Conservation (phyloP, 106 monocot species). For the Dendrobium huoshanense region DNA sequence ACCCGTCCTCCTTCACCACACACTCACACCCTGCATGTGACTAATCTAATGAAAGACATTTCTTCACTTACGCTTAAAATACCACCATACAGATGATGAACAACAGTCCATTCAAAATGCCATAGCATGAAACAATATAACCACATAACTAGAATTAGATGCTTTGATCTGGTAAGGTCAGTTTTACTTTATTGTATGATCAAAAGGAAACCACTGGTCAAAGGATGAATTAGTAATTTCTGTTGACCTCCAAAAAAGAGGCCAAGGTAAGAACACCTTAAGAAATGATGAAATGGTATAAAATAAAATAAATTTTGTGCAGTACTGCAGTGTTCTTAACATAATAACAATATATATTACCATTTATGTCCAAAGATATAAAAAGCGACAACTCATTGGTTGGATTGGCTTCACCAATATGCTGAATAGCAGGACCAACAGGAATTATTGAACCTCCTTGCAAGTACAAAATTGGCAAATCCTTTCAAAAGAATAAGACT, state of each 20-base stretch:
- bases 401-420: slow-evolving; percentile 71
- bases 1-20: too few species aligned
- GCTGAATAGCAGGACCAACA: slow-evolving; percentile 66
- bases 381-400: slow-evolving; percentile 66
- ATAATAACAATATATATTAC: slow-evolving; percentile 35
- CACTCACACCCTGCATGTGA: too few species aligned
- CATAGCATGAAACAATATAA: too few species aligned
- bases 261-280: neutral
- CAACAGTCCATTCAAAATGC: too few species aligned
- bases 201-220: neutral
- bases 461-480: slow-evolving; percentile 82
- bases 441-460: slow-evolving; percentile 96
- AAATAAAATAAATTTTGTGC: neutral
- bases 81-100: too few species aligned
- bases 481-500: slow-evolving; percentile 18
- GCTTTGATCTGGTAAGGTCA: too few species aligned
- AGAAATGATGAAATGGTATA: neutral
- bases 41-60: too few species aligned
- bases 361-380: slow-evolving; percentile 71
- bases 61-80: too few species aligned
- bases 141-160: too few species aligned
- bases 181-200: too few species aligned
- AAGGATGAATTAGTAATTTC: neutral
- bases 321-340: neutral
- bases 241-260: neutral